phyloP scores from a whole-genome alignment of 805 yeast genomes.

The Blastobotrys peoriensis region DNA sequence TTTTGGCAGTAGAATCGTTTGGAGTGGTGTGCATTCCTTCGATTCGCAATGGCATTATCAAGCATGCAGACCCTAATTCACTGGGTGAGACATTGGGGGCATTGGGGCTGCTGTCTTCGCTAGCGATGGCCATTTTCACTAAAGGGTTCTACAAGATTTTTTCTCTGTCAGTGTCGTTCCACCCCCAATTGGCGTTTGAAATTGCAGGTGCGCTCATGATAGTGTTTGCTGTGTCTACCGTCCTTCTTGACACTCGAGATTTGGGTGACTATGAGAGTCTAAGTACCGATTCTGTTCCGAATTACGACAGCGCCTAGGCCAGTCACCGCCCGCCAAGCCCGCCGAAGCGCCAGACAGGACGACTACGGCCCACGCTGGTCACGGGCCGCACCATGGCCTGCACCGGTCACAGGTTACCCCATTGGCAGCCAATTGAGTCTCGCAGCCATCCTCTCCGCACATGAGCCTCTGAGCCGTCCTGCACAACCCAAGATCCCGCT shows the following conservation, averaged over 20 bases:
- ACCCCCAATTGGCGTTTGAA: constrained; percentile 19
- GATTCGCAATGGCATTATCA: constrained; percentile 20
- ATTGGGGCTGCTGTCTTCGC: constrained; percentile 16
- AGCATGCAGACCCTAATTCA: constrained; percentile 19
- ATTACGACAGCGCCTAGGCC: no score
- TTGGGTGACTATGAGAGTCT: not conserved
- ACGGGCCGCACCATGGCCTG: no score
- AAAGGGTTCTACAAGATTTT: constrained; percentile 15
- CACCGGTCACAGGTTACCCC: no score
- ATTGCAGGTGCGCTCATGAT: constrained; percentile 14
- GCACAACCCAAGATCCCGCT: no score
- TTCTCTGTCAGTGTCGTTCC: constrained; percentile 15
- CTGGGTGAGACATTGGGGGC: constrained; percentile 26
- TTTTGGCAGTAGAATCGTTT: constrained; percentile 16
- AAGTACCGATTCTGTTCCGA: not conserved
- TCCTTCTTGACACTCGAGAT: constrained; percentile 2
- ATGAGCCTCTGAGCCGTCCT: no score
- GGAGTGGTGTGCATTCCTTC: constrained; percentile 21
- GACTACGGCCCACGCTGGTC: no score
- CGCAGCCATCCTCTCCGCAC: no score
- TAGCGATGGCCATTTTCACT: constrained; percentile 19
- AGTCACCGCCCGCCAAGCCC: no score
- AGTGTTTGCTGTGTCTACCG: constrained; percentile 5
- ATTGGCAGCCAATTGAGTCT: no score
- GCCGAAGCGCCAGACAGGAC: no score